These are phyloP conservation scores for Xylaria multiplex DNA, from an alignment of 2,329 filamentous ascomycete species.

Conservation along the genomic window DNA sequence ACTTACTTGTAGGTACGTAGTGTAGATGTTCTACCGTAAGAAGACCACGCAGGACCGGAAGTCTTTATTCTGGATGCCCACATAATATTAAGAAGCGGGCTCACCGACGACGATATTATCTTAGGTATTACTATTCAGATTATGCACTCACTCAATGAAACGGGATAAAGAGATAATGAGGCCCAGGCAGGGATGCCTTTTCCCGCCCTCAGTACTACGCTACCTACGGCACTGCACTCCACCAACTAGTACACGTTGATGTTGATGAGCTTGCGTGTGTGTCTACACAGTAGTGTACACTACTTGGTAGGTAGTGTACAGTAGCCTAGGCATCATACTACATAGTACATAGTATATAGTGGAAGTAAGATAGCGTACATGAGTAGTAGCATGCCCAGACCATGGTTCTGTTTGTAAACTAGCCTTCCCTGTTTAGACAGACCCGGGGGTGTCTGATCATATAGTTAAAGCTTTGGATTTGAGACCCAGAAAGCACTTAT, in stretches of 20 bases:
- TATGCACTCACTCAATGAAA: constrained; percentile 4
- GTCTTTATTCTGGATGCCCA: constrained; percentile 12
- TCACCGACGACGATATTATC: constrained; percentile 11
- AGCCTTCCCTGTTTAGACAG: not conserved
- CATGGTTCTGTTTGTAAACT: constrained; percentile 6
- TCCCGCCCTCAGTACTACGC: not conserved
- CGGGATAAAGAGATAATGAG: constrained; percentile 13
- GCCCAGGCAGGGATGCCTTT: not conserved
- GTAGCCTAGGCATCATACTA: constrained; percentile 5
- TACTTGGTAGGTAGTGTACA: not conserved
- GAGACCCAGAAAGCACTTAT: not conserved
- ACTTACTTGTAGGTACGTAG: not conserved
- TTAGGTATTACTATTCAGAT: not conserved
- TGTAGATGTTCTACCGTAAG: not conserved
- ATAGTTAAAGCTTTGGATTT: constrained; percentile 13
- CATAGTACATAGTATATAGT: no score
- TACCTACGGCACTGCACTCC: not conserved
- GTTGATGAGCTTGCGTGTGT: constrained; percentile 4
- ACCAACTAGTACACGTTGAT: not conserved
- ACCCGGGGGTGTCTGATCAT: constrained; percentile 19
- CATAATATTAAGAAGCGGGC: constrained; percentile 3
- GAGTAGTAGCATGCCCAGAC: constrained; percentile 12
- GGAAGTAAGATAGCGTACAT: not conserved
- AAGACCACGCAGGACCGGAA: constrained; percentile 1
- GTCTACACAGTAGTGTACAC: not conserved